phyloP scores from a whole-genome alignment of 129 eudicot genomes.

The Rutidosis leptorrhynchoides region DNA sequence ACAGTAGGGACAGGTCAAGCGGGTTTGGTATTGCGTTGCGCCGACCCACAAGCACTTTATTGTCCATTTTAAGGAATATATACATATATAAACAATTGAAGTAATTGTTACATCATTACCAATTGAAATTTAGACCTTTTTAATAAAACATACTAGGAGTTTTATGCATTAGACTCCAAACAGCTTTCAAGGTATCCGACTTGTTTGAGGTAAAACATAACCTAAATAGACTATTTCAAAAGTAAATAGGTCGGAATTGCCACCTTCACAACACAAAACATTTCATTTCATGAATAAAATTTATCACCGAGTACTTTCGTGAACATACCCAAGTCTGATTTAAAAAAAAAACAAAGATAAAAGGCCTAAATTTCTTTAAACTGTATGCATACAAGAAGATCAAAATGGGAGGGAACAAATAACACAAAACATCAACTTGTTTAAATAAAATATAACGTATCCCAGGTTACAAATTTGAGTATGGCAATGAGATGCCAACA shows the following conservation, averaged over 20 bases:
- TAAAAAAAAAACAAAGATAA: not conserved
- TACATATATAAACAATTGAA: not conserved
- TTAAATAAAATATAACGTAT: conserved; percentile 3
- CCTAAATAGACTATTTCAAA: not conserved
- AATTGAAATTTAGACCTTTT: no score
- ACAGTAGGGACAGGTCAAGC: not conserved
- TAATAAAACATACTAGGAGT: no score
- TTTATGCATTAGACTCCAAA: not conserved
- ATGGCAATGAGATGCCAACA: not conserved
- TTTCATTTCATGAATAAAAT: not conserved
- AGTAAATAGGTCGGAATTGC: not conserved
- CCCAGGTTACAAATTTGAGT: conserved; percentile 19
- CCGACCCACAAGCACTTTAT: not conserved
- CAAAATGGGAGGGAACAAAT: not conserved
- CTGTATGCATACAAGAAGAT: conserved; percentile 9
- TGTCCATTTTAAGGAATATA: not conserved
- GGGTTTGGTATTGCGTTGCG: not conserved
- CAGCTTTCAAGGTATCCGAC: not conserved
- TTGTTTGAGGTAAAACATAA: not conserved
- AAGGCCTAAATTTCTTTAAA: not conserved
- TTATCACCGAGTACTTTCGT: not conserved
- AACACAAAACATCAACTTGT: conserved; percentile 10
- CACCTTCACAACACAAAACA: not conserved
- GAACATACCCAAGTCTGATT: not conserved
- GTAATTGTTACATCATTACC: not conserved